Base-by-base conservation (phyloP, 768 basidiomycete genomes). In the Jaapia argillacea region DNA sequence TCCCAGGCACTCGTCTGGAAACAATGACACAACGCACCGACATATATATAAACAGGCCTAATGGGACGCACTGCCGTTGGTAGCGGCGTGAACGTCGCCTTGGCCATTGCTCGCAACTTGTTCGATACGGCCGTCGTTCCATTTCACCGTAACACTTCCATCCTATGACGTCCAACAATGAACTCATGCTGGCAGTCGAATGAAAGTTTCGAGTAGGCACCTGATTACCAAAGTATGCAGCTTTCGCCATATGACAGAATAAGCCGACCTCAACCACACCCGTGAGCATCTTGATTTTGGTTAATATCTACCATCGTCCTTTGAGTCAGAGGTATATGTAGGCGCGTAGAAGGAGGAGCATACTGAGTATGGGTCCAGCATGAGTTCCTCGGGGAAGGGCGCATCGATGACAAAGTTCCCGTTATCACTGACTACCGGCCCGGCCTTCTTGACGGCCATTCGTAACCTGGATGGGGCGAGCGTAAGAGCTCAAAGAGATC, bases 231-330 rank as follows among this genome's bases (percentile, higher is more conserved):
- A 98, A 99, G 68, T 97, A 98, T n/a, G 93, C 94, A 1, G 92
- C 92, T 57, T 81, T 77, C 4, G 86, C 92, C 72, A 96, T 82
- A 43, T 79, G 70, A 58, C 89, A 92, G 67, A 99, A 98, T n/a
- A 99, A 62, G 1, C 96, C 96, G 25, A 97, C 96, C 61, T 99
- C 96, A n/a, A 98, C 89, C 20, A 97, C 90, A 37, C 96, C 96
- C 3, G 94, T 98, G 47, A 98, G 71, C 74, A 94, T 77, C 69
- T 97, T 98, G 56, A 98, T 84, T 47, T 73, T 69, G 13, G 68
- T 61, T 66, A 94, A 66, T 14, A 97, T 70, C 87, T 93, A 56
- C 5, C 42, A 23, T 33, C 54, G 24, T 7, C 7, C 28, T n/a
- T 50, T 16, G 21, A 27, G 55, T 42, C 38, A 40, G 22, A 31